Base-by-base conservation (phyloP, 495 filamentous ascomycete species). In the Aspergillus coremiiformis region DNA sequence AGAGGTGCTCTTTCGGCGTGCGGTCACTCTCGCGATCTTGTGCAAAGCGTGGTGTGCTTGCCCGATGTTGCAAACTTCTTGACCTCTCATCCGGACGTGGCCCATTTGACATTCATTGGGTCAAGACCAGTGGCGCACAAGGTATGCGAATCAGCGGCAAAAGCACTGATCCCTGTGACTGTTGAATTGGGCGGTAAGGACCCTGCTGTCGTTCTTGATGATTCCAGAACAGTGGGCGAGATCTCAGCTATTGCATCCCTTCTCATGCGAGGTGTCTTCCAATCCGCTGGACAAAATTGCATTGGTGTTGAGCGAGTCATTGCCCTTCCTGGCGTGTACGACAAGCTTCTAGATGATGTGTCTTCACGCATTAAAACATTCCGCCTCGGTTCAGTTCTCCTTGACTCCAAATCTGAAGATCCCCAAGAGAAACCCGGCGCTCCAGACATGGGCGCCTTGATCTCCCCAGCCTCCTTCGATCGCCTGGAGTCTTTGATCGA, bases 51-150 rank as follows among this genome's bases (percentile, higher is more conserved):
- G 43, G 77, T 86, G 26, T 96, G 91, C 72, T 93, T 93, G 78
- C 94, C 93, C 4, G 70, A 84, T 47, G 83, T 84, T 0, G 93
- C 92, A 6, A 72, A 80, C 41, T 78, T 90, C 58, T 68, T 99
- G n/a, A 95, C 90, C 21, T 88, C 84, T 14, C 92, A 97, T 67
- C 83, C 87, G 0, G 79, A 76, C 6, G 88, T 97, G 57, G 73
- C 81, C 27, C 94, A 99, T 62, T 72, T 99, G 49, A 97, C 93
- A n/a, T 99, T 99, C 73, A 99, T 99, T 67, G 93, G 93, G 49
- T 93, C 87, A 17, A 80, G 84, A 5, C 84, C 85, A 3, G 84
- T 96, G 24, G 93, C 90, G 32, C 87, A 94, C 68, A 79, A 87
- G 53, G 92, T 99, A 50, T 90, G 87, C 58, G 80, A 81, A 47